Evolutionary conservation across 371 early-diverging fungal species (phyloP).

Genomic region (Dichotomocladium elegans): DNA sequence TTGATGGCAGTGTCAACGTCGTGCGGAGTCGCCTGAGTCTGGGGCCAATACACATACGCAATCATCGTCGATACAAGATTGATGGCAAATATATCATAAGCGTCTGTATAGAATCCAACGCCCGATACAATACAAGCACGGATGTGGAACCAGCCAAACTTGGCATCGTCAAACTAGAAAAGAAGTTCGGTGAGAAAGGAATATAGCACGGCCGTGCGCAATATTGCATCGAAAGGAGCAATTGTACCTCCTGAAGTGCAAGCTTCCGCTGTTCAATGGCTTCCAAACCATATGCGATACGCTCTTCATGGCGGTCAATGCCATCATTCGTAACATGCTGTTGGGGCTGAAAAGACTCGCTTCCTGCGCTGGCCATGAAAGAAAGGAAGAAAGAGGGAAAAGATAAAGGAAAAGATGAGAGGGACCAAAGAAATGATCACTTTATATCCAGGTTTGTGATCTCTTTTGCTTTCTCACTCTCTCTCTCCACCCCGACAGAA

Average conservation of each 20-base stretch:
- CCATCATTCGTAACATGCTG: no score
- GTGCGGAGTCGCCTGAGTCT: conserved; percentile 44
- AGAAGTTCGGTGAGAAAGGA: no score
- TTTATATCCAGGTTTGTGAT: neutral
- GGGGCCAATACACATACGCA: conserved; percentile 62
- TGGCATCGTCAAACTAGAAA: conserved; percentile 44
- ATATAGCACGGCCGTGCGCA: neutral
- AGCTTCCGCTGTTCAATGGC: conserved; percentile 30
- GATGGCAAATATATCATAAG: conserved; percentile 88
- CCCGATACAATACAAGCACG: conserved; percentile 85
- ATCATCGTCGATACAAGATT: conserved; percentile 76
- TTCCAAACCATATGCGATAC: conserved; percentile 16
- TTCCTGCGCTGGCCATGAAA: neutral
- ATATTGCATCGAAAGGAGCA: neutral
- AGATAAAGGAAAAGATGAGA: neutral
- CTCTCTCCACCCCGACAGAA: no score
- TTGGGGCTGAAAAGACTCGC: no score
- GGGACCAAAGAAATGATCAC: neutral
- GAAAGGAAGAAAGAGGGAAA: neutral
- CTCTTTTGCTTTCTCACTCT: no score
- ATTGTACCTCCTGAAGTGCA: conserved; percentile 35
- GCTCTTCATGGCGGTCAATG: no score
- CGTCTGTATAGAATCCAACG: conserved; percentile 86
- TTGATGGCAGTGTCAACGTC: conserved; percentile 67
- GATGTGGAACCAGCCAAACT: conserved; percentile 79